Percentiles rank a stretch among this genome's conserved stretches.
These are phyloP conservation scores for Silybum marianum DNA, from an alignment of 129 eudicot species.

Conservation along the genomic window DNA sequence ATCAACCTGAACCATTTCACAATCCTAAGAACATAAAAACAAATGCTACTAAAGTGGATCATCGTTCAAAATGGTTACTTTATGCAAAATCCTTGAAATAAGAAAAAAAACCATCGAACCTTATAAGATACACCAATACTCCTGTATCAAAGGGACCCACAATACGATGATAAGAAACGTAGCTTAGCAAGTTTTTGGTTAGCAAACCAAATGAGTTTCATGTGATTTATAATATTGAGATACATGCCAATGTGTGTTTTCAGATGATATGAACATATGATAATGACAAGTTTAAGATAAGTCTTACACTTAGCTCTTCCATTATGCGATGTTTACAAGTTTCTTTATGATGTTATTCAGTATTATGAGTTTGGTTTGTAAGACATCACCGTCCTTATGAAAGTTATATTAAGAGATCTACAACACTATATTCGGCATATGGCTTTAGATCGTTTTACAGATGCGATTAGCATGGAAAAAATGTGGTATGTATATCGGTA, in stretches of 20 bases:
- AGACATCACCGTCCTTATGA: background rate
- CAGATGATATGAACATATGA: background rate
- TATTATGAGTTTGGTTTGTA: too few species aligned
- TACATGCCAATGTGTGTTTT: background rate
- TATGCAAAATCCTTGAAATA: background rate
- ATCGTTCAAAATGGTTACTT: background rate
- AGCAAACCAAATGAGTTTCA: background rate
- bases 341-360: too few species aligned
- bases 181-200: too few species aligned
- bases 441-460: background rate
- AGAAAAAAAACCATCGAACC: background rate
- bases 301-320: too few species aligned
- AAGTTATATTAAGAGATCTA: background rate
- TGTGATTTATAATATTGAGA: background rate
- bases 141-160: background rate
- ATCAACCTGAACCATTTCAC: too few species aligned
- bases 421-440: background rate
- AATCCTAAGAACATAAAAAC: too few species aligned
- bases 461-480: background rate
- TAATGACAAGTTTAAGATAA: too few species aligned
- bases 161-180: too few species aligned
- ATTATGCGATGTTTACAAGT: too few species aligned
- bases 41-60: background rate
- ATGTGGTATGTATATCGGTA: background rate
- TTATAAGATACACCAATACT: background rate